phyloP scores from a whole-genome alignment of 495 filamentous ascomycete species.

The Xylaria telfairii region DNA sequence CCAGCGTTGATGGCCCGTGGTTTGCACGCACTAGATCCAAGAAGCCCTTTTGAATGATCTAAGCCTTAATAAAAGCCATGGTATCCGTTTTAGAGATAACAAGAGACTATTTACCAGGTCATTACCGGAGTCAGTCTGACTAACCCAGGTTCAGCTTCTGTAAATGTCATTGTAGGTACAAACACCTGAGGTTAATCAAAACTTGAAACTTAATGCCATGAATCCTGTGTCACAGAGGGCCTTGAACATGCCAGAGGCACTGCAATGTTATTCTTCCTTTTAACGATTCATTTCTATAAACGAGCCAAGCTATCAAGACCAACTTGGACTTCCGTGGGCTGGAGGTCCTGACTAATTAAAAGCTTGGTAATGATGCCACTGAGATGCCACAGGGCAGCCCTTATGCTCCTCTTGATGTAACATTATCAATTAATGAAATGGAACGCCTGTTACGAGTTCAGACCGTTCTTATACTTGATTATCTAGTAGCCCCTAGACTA shows the following conservation, averaged over 20 bases:
- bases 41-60: slow-evolving; percentile 37
- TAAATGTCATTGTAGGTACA: not conserved
- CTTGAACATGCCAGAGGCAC: not conserved
- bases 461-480: not conserved
- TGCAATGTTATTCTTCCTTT: not conserved
- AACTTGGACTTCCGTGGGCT: not conserved
- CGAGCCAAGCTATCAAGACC: not conserved
- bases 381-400: not conserved
- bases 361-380: not conserved
- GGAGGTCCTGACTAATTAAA: not conserved
- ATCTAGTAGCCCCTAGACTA: not conserved
- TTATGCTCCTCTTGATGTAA: not conserved
- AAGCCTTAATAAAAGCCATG: not conserved
- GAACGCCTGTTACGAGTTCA: not conserved
- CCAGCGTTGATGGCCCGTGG: slow-evolving; percentile 40
- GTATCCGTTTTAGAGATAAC: not conserved
- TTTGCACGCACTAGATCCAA: slow-evolving; percentile 30
- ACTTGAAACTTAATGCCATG: not conserved
- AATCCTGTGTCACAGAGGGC: not conserved
- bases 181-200: not conserved
- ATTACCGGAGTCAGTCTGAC: not conserved
- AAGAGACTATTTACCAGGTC: not conserved
- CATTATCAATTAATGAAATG: not conserved
- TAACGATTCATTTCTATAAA: not conserved
- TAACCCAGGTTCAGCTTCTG: not conserved